Conservation (phyloP, 306 rosid species). For the Vicia faba region DNA sequence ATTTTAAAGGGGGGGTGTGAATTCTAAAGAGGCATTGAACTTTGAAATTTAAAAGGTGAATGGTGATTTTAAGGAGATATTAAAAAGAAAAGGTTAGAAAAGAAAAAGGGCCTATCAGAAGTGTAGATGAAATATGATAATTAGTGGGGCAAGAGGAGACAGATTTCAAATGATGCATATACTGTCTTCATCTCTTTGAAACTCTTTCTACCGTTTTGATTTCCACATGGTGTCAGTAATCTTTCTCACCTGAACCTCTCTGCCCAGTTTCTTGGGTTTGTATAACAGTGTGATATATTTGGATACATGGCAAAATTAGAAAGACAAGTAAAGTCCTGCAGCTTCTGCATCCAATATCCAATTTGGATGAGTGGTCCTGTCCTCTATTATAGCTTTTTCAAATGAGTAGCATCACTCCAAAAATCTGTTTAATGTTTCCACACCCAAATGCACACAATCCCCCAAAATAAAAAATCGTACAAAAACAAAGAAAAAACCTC, state of each 20-base stretch:
- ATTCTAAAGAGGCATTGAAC: not conserved
- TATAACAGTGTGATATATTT: constrained; percentile 38
- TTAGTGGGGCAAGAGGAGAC: constrained; percentile 37
- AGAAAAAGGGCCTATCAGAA: not conserved
- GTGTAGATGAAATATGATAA: constrained; percentile 30
- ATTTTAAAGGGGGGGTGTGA: constrained; percentile 1
- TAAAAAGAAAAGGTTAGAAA: constrained; percentile 13
- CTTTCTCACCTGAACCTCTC: constrained; percentile 44
- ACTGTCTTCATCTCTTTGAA: constrained; percentile 45
- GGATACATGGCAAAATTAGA: constrained; percentile 43
- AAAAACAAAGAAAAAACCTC: constrained; percentile 28
- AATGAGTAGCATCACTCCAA: constrained; percentile 36
- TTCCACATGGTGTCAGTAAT: constrained; percentile 55
- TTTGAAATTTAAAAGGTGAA: constrained; percentile 2
- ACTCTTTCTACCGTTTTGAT: constrained; percentile 36
- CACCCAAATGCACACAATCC: constrained; percentile 18
- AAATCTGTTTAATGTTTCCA: constrained; percentile 36
- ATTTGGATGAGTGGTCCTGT: constrained; percentile 53
- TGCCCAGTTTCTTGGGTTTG: constrained; percentile 43
- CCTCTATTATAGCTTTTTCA: constrained; percentile 23
- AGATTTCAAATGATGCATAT: constrained; percentile 43
- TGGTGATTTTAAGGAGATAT: not conserved
- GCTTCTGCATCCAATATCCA: constrained; percentile 41
- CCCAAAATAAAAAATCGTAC: constrained; percentile 29
- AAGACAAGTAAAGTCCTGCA: constrained; percentile 45